Conservation (phyloP, 108 stramenopile species). For the Fragilariopsis cylindrus region DNA sequence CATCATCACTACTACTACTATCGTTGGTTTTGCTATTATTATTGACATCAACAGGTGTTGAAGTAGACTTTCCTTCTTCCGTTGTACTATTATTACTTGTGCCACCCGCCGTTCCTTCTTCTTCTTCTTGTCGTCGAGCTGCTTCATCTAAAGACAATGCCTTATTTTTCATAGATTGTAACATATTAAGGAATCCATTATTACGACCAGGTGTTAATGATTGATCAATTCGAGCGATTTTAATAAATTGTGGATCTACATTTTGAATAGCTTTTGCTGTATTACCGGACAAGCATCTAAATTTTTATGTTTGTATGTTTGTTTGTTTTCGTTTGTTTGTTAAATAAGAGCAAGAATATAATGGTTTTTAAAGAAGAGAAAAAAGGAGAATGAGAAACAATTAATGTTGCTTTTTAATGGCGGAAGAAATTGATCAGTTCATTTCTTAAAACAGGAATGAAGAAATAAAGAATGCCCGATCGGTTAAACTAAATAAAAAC, state of each 20-base stretch:
- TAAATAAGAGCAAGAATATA: neutral
- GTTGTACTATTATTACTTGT: neutral
- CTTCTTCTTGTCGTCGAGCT: conserved; percentile 18
- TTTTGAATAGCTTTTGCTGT: conserved; percentile 71
- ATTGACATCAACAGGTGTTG: conserved; percentile 3
- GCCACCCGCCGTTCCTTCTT: neutral
- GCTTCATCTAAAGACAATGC: conserved; percentile 46
- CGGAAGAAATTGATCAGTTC: too few relatives aligned
- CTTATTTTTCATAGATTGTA: conserved; percentile 87
- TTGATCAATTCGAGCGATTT: conserved; percentile 82
- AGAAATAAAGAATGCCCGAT: neutral
- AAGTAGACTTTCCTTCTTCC: conserved; percentile 1
- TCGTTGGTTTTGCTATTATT: neutral
- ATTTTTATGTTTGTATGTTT: neutral
- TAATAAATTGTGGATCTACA: conserved; percentile 90
- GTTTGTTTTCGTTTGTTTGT: neutral
- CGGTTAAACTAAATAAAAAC: neutral
- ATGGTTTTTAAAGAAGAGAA: neutral
- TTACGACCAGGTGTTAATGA: conserved; percentile 94
- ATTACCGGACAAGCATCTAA: conserved; percentile 65
- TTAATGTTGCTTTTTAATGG: too few relatives aligned
- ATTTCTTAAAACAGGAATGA: too few relatives aligned
- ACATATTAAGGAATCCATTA: conserved; percentile 99
- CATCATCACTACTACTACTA: neutral
- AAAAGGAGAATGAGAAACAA: too few relatives aligned